phyloP scores from a whole-genome alignment of 177 flowering plant species.

The Vitis hybrid region DNA sequence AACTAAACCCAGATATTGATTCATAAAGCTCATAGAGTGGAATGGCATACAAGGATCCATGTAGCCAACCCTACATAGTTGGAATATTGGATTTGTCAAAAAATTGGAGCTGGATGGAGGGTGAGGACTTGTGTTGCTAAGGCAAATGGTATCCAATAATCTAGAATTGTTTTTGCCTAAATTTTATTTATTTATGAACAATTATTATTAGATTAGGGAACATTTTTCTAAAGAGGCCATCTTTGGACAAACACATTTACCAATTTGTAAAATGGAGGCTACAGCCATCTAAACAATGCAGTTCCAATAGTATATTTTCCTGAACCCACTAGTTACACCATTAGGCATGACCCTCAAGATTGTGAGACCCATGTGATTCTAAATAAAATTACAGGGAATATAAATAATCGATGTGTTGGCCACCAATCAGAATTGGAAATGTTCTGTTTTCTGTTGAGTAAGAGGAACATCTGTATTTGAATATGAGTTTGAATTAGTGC shows the following conservation, averaged over 20 bases:
- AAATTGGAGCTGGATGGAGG: no score
- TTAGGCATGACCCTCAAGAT: background rate
- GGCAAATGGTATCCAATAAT: no score
- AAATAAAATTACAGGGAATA: background rate
- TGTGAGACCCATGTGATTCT: background rate
- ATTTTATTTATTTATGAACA: background rate
- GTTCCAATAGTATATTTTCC: background rate
- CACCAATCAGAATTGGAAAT: background rate
- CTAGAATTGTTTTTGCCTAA: no score
- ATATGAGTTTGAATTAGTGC: no score
- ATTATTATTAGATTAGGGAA: background rate
- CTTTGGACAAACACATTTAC: background rate
- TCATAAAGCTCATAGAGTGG: no score
- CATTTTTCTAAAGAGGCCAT: background rate
- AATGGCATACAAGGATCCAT: no score
- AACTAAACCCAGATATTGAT: no score
- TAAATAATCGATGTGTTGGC: background rate
- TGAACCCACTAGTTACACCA: background rate
- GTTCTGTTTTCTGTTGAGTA: no score
- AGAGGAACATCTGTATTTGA: no score
- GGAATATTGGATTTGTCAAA: no score
- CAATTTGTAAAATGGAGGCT: background rate
- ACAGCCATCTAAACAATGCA: background rate
- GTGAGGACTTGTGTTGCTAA: no score
- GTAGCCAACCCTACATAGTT: no score